Base-by-base conservation (phyloP, 345 rosid species). In the Ceriops zippeliana region DNA sequence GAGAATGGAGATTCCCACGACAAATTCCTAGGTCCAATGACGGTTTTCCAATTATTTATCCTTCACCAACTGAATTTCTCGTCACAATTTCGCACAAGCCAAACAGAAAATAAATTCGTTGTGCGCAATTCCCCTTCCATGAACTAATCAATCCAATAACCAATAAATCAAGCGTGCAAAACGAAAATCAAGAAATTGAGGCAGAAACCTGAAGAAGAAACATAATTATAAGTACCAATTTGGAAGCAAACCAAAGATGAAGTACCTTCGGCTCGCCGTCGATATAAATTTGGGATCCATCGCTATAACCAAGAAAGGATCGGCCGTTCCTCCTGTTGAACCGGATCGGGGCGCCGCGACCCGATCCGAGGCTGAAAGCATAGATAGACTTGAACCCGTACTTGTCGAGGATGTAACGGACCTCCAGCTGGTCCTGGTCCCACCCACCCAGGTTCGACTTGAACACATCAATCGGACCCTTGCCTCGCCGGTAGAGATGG, bases 221-320 rank as follows among this genome's bases (percentile, higher is more conserved):
- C 46, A 38, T 2, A 38, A 38, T 38, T 42, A 15, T 42, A 11
- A 11, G 5, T 13, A 0, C 3, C 17, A 15, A 42, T 13, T 13
- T 1, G 3, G 49, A 11, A 42, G 16, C 17, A 15, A 19, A 15
- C 49, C 15, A 38, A 42, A 42, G 13, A 17, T 22, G 59, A 71
- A 63, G 69, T 67, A 89, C 99, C 93, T 82, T 76, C 21, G 90
- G 97, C 77, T 90, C 99, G 34, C 99, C 99, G 74, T 95, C 99
- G 15, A 95, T 71, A 81, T 84, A 69, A 58, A 90, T 66, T 27
- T 81, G 83, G 46, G 96, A 83, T 67, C 96, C 97, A 58, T 89
- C 97, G 72, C 70, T 80, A 70, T 89, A 95, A 2, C 82, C 71
- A 7, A 91, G 71, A 59, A 89, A 22, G 62, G 97, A 95, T 76